phyloP scores from a whole-genome alignment of 225 moss, liverwort and hornwort genomes.

The Pseudoscleropodium purum region DNA sequence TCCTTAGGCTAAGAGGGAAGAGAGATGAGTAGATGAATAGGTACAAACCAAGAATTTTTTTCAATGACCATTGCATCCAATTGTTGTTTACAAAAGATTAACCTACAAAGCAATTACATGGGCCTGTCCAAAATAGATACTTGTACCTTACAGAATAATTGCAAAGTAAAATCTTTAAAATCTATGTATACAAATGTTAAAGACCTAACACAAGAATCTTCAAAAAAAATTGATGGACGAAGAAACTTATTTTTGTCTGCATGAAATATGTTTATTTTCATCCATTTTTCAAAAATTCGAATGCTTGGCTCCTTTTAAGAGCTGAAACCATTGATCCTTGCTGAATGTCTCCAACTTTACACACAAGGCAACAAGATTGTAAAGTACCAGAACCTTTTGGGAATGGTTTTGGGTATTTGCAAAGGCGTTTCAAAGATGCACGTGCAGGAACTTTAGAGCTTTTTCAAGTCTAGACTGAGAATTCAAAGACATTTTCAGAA shows the following conservation, averaged over 20 bases:
- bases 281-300: not conserved
- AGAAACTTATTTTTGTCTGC: not conserved
- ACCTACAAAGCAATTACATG: too few relatives aligned
- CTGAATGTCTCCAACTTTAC: not conserved
- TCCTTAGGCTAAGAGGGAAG: too few relatives aligned
- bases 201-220: not conserved
- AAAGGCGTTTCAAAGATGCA: not conserved
- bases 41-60: too few relatives aligned
- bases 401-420: not conserved
- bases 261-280: not conserved
- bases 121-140: too few relatives aligned
- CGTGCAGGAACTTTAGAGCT: not conserved
- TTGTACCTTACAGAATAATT: not conserved
- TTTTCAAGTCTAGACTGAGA: not conserved
- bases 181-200: not conserved
- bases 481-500: not conserved
- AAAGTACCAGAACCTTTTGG: not conserved
- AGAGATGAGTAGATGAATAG: too few relatives aligned
- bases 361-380: not conserved
- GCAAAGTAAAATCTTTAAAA: not conserved
- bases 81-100: too few relatives aligned
- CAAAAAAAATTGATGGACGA: not conserved
- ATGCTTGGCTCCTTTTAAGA: not conserved
- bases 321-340: too few relatives aligned
- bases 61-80: too few relatives aligned